Conservation (phyloP, 768 basidiomycete genomes). For the Russula sp. region DNA sequence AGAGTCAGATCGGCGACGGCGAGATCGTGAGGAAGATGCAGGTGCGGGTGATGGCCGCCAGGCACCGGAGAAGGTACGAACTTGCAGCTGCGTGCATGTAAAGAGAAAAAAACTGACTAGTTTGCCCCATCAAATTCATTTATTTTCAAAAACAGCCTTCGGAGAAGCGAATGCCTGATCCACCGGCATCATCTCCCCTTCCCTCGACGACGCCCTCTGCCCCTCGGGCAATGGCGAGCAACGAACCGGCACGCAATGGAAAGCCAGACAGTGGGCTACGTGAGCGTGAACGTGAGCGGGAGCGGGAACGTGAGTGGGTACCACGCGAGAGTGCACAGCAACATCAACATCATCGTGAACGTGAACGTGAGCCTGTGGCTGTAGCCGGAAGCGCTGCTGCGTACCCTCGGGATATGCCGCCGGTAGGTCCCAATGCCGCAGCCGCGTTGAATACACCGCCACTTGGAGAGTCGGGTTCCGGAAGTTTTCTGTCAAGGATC, state of each 20-base stretch:
- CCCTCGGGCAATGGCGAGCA: slow-evolving; percentile 65
- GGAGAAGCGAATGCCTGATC: slow-evolving; percentile 57
- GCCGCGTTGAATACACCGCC: slow-evolving; percentile 3
- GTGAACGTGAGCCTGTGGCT: slow-evolving; percentile 15
- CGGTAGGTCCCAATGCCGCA: slow-evolving; percentile 1
- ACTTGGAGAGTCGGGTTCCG: slow-evolving; percentile 20
- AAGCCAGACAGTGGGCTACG: slow-evolving; percentile 42
- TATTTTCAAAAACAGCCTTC: slow-evolving; percentile 37
- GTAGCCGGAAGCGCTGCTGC: background rate
- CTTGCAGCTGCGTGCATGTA: background rate
- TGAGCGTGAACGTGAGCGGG: slow-evolving; percentile 46
- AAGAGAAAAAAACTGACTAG: slow-evolving; percentile 1
- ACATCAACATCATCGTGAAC: slow-evolving; percentile 13
- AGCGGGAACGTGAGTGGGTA: slow-evolving; percentile 23
- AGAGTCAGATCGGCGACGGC: slow-evolving; percentile 64
- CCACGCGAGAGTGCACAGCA: slow-evolving; percentile 26
- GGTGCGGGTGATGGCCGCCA: slow-evolving; percentile 47
- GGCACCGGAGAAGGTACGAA: slow-evolving; percentile 55
- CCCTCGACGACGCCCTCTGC: slow-evolving; percentile 64
- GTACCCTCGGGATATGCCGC: slow-evolving; percentile 20
- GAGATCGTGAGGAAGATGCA: slow-evolving; percentile 57
- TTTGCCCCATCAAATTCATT: background rate
- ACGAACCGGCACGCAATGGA: slow-evolving; percentile 42
- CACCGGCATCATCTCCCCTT: slow-evolving; percentile 37
- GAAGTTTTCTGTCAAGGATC: slow-evolving; percentile 55